Conservation (phyloP, 106 monocot genomes). For the Narthecium ossifragum region DNA sequence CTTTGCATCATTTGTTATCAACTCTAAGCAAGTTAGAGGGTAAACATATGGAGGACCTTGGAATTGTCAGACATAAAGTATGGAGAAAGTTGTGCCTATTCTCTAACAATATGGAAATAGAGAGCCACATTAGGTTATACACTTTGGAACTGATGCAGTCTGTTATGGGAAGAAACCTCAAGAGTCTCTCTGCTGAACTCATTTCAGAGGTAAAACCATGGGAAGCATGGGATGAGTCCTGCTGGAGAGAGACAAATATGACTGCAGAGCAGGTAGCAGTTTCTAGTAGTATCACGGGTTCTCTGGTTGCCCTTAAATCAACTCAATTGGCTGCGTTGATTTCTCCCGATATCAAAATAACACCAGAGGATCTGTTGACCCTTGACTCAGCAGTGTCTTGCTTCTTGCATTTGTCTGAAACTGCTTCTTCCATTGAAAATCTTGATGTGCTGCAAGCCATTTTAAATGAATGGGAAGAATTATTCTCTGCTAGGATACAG, state of each 20-base stretch:
- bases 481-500: slow-evolving; percentile 27
- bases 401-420: slow-evolving; percentile 50
- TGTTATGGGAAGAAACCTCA: slow-evolving; percentile 52
- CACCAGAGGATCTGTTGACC: slow-evolving; percentile 47
- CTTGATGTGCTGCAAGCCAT: slow-evolving; percentile 44
- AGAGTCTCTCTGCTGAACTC: slow-evolving; percentile 39
- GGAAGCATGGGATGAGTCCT: slow-evolving; percentile 67
- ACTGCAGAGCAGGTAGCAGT: slow-evolving; percentile 18
- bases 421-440: slow-evolving; percentile 30
- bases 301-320: slow-evolving; percentile 72
- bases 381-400: slow-evolving; percentile 68
- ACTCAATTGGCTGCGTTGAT: slow-evolving; percentile 39
- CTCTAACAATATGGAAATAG: slow-evolving; percentile 57
- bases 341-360: slow-evolving; percentile 44
- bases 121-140: slow-evolving; percentile 51
- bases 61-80: slow-evolving; percentile 43
- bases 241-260: slow-evolving; percentile 11
- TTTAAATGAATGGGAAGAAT: slow-evolving; percentile 78
- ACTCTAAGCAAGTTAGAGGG: slow-evolving; percentile 54
- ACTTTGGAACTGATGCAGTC: slow-evolving; percentile 78
- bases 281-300: slow-evolving; percentile 40
- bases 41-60: slow-evolving; percentile 42
- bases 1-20: slow-evolving; percentile 50
- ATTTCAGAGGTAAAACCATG: slow-evolving; percentile 54
- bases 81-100: slow-evolving; percentile 64